Conservation (phyloP, 225 moss, liverwort and hornwort genomes). For the Pleurozium schreberi region DNA sequence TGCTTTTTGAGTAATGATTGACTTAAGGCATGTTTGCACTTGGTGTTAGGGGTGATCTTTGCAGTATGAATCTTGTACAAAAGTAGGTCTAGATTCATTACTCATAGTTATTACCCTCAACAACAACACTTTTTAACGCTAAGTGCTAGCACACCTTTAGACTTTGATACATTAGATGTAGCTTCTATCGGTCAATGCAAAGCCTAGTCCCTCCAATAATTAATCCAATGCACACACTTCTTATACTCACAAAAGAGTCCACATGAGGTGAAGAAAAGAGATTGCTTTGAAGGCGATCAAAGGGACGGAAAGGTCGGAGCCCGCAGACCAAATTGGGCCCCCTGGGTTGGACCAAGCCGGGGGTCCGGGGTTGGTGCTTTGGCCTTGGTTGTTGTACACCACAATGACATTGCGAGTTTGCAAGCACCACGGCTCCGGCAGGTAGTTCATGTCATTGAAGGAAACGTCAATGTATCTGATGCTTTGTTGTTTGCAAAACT, state of each 20-base stretch:
- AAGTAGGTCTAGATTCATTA: too few species aligned
- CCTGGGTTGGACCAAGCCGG: background rate
- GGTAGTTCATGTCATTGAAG: background rate
- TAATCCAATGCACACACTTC: too few species aligned
- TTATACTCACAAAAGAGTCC: background rate
- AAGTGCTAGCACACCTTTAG: too few species aligned
- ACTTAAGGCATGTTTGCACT: too few species aligned
- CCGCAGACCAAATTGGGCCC: fast-evolving
- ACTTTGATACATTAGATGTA: too few species aligned
- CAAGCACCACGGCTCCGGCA: background rate
- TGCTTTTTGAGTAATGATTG: background rate
- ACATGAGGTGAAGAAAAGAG: fast-evolving
- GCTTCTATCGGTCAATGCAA: too few species aligned
- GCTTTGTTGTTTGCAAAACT: background rate
- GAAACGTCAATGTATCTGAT: background rate
- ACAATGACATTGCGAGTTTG: background rate
- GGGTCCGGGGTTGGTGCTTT: background rate
- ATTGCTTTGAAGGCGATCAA: background rate
- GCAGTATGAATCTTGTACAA: too few species aligned
- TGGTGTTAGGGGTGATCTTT: too few species aligned
- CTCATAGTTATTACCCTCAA: too few species aligned
- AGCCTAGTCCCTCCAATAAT: too few species aligned
- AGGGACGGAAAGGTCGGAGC: background rate
- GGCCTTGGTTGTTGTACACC: background rate
- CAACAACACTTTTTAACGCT: too few species aligned